Conservation (phyloP, 2,329 filamentous ascomycete genomes). For the Cladophialophora carrionii region DNA sequence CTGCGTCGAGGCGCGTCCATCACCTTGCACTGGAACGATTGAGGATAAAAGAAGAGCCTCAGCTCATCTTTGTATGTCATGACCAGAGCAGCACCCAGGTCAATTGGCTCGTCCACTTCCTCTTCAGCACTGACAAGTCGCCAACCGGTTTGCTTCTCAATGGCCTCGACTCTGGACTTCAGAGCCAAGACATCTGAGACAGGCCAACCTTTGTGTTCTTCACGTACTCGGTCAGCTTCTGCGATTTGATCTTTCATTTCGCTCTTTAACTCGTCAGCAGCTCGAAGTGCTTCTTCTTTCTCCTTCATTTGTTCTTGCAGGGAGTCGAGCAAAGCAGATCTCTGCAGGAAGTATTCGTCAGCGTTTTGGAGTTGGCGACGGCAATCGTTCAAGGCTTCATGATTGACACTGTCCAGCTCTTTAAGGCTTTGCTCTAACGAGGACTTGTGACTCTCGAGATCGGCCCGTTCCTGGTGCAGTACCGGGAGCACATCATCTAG, state of each 20-base stretch:
- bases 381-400: conserved; percentile 71
- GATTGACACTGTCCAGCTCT: conserved; percentile 65
- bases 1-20: conserved; percentile 29
- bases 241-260: conserved; percentile 73
- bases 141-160: conserved; percentile 52
- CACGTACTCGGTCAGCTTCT: conserved; percentile 78
- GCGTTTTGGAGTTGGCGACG: conserved; percentile 68
- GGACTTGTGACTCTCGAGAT: conserved; percentile 66
- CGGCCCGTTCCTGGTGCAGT: conserved; percentile 63
- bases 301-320: conserved; percentile 69
- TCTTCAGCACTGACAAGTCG: conserved; percentile 46
- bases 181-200: conserved; percentile 75
- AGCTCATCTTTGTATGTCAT: conserved; percentile 51
- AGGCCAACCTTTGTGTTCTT: conserved; percentile 89
- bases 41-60: conserved; percentile 49
- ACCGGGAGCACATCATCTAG: conserved; percentile 69
- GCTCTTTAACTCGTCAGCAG: conserved; percentile 67
- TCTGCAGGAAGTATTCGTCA: conserved; percentile 70
- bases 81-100: conserved; percentile 44
- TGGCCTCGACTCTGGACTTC: conserved; percentile 65
- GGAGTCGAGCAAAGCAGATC: conserved; percentile 67
- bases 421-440: conserved; percentile 71
- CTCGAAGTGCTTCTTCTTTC: conserved; percentile 67
- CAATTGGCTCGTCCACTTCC: conserved; percentile 35
- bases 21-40: conserved; percentile 42